These are phyloP conservation scores for Hanseniaspora hatyaiensis DNA, from an alignment of 805 yeast species.

Conservation along the genomic window DNA sequence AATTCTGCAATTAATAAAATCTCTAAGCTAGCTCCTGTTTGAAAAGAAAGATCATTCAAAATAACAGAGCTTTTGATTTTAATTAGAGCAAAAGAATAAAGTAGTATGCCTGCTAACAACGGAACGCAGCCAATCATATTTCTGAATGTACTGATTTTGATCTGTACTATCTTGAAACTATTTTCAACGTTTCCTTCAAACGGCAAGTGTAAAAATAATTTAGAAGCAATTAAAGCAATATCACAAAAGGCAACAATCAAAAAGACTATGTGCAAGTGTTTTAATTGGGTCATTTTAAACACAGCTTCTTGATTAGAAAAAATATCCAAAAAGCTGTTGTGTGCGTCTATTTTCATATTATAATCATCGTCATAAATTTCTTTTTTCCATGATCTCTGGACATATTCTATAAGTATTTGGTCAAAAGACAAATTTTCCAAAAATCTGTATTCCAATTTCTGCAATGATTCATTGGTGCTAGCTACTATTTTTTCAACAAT, in stretches of 20 bases:
- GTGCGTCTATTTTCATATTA: background rate
- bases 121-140: background rate
- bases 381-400: constrained; percentile 11
- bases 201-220: background rate
- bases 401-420: constrained; percentile 22
- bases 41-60: background rate
- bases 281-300: constrained; percentile 11
- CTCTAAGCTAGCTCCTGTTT: constrained; percentile 1
- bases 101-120: background rate
- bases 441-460: constrained; percentile 21
- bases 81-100: background rate
- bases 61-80: background rate
- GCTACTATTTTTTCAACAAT: constrained; percentile 50
- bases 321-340: background rate
- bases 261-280: constrained; percentile 18
- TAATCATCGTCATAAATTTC: constrained; percentile 17
- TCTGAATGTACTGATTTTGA: background rate
- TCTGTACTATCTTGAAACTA: background rate
- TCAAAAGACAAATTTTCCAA: constrained; percentile 19
- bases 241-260: background rate
- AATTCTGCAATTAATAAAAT: constrained; percentile 1
- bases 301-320: background rate
- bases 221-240: background rate
- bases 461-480: constrained; percentile 21
- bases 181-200: background rate